Base-by-base conservation (phyloP, 495 filamentous ascomycete species). In the Talaromyces adpressus region DNA sequence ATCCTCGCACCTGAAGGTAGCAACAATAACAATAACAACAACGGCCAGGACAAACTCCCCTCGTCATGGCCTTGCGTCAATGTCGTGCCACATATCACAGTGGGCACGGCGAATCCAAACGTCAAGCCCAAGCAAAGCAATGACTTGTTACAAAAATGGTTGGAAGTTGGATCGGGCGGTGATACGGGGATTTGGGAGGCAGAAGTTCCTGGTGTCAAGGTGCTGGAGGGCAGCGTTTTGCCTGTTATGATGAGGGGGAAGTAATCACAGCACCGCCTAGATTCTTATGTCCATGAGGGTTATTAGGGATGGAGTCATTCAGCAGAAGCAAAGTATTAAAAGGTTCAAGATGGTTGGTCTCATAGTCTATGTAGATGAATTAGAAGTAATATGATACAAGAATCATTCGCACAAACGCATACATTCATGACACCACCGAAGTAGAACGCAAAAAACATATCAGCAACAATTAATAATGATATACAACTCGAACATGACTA, bases 101-200 rank as follows among this genome's bases (percentile, higher is more conserved):
- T 97, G 18, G 94, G 94, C 2, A 98, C 94, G 1, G 83, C 84
- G 23, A 75, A 82, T 62, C 75, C 78, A 61, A 68, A 77, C 6
- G 84, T 98, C 65, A 97, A 97, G 76, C 94, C 94, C 2, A 91
- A 89, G 77, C 93, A 98, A 78, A 93, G 92, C 68, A 98, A 98
- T 68, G 87, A 91, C 63, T 70, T 98, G 69, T 73, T 98, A 59
- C 73, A 77, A 64, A 73, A 80, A 51, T 97, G 91, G 92, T 62
- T 85, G 65, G 68, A 81, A 66, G 67, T 72, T 20, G 85, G 84
- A 0, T 81, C 75, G 27, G 81, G 80, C 4, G 74, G 70, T 27
- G 72, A 75, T 11, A 82, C 73, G 18, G 84, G 84, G 0, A 78
- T 83, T 47, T 76, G 68, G 59, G 81, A 83, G 67, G 69, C 66